Base-by-base conservation (phyloP, 2,329 filamentous ascomycete species). In the Fusarium incarnatum region DNA sequence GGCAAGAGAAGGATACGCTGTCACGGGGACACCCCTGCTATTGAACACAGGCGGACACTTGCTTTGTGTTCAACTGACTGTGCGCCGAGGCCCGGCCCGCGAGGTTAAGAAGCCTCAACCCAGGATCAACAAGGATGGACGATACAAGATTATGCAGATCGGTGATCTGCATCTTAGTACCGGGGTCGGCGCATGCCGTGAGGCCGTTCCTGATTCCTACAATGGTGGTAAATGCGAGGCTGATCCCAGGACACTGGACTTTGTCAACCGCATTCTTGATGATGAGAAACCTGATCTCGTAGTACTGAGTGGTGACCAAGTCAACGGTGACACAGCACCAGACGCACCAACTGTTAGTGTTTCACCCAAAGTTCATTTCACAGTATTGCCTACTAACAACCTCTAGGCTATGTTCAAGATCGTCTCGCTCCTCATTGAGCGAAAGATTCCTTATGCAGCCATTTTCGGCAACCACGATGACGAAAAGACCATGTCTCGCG, bases 381-480 rank as follows among this genome's bases (percentile, higher is more conserved):
- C 20, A 8, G 11, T 15, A 18, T 25, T 23, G 15, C 11, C 32
- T 41, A 55, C 70, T 66, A 79, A 73, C 27, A 7, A 30, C 3
- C 18, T 22, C 8, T 56, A 92, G 89, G 93, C 95, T 40, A 92
- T 99, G 63, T 97, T 97, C 85, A 99, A 99, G 81, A 94, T 94
- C 75, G 92, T 93, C 8, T 90, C 93, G 49, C 85, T 97, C 15
- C 88, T 99, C 53, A 92, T 94, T 67, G 89, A 94, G 78, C 92
- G 92, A 78, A 93, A 94, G 75, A 94, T 98, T 40, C 96, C 96
- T 0, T 98, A 97, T 76, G 93, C 94, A 18, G 91, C 91, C 65
- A 98, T 99, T 64, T 98, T 98, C 76, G 96, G 96, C 60, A 99
- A 99, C 79, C 96, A 99, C 79, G 96, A 99, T 77, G 95, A 98